Conservation (phyloP, 139 green algal species). For the Micractinium sp. region DNA sequence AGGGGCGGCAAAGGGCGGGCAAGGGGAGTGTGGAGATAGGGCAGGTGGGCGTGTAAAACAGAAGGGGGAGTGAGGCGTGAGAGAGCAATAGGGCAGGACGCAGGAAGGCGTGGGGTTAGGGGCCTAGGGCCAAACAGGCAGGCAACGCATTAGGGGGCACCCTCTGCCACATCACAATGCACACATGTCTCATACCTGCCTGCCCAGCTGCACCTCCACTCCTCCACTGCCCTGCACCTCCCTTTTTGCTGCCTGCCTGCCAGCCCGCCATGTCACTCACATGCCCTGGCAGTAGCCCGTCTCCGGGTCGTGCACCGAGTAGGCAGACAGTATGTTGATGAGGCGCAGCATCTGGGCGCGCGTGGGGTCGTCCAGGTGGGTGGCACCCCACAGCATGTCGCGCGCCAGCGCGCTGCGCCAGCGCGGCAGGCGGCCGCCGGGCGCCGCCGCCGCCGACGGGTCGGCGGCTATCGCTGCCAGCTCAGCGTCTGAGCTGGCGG, state of each 20-base stretch:
- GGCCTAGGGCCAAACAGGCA: too few species aligned
- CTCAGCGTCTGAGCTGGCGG: not conserved
- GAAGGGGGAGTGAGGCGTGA: not conserved
- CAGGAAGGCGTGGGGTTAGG: not conserved
- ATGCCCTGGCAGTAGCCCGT: constrained; percentile 92
- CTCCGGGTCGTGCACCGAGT: constrained; percentile 82
- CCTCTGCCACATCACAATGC: too few species aligned
- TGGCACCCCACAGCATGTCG: constrained; percentile 45
- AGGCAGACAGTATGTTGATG: constrained; percentile 80
- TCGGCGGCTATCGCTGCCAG: not conserved
- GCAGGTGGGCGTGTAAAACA: not conserved
- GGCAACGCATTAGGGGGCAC: too few species aligned
- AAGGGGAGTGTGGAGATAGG: not conserved
- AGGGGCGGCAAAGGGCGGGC: not conserved
- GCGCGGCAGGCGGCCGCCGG: constrained; percentile 6
- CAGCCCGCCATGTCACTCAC: constrained; percentile 41
- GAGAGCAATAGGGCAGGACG: not conserved
- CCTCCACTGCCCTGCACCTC: not conserved
- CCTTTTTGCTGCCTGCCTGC: not conserved
- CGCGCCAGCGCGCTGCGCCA: constrained; percentile 51
- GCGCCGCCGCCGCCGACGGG: constrained; percentile 5
- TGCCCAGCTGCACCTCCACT: too few species aligned
- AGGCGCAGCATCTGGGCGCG: constrained; percentile 65
- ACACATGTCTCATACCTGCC: too few species aligned
- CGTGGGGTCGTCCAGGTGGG: constrained; percentile 50